Conservation (phyloP, 306 rosid species). For the Medicago arabica region DNA sequence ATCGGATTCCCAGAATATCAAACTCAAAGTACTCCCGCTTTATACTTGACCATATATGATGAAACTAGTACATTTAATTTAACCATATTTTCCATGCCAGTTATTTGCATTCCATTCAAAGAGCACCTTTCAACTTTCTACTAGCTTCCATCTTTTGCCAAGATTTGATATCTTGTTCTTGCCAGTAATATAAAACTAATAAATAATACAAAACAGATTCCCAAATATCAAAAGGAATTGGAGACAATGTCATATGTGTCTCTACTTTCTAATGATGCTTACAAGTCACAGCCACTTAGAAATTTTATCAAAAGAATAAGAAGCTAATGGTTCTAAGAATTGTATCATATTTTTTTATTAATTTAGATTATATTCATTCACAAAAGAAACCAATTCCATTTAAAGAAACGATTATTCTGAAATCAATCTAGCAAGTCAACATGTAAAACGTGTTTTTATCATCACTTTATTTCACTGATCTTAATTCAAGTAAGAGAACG, state of each 20-base stretch:
- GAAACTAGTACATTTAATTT: constrained; percentile 6
- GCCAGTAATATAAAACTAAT: constrained; percentile 2
- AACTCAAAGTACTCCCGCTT: too few relatives aligned
- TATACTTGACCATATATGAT: background rate
- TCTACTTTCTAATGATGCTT: constrained; percentile 43
- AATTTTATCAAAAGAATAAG: constrained; percentile 23
- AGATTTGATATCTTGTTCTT: constrained; percentile 62
- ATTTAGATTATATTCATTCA: constrained; percentile 34
- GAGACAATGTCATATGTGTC: constrained; percentile 36
- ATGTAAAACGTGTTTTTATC: constrained; percentile 26
- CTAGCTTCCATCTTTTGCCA: constrained; percentile 19
- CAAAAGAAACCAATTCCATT: constrained; percentile 22
- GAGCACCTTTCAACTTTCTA: constrained; percentile 44
- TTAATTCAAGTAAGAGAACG: background rate
- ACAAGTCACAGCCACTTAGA: constrained; percentile 34
- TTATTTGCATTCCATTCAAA: constrained; percentile 30
- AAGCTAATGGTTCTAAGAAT: constrained; percentile 29
- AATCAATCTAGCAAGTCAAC: constrained; percentile 23
- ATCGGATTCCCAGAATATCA: too few relatives aligned
- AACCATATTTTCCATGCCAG: constrained; percentile 32
- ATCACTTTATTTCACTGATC: constrained; percentile 7
- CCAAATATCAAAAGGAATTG: constrained; percentile 34
- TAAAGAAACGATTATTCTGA: constrained; percentile 24
- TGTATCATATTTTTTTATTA: background rate
- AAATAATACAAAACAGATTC: constrained; percentile 49